A percentile compares a stretch with the other conserved stretches of the same genome.
Evolutionary conservation across 805 yeast species (phyloP).

Genomic region (Pichia rugopelliculosa): DNA sequence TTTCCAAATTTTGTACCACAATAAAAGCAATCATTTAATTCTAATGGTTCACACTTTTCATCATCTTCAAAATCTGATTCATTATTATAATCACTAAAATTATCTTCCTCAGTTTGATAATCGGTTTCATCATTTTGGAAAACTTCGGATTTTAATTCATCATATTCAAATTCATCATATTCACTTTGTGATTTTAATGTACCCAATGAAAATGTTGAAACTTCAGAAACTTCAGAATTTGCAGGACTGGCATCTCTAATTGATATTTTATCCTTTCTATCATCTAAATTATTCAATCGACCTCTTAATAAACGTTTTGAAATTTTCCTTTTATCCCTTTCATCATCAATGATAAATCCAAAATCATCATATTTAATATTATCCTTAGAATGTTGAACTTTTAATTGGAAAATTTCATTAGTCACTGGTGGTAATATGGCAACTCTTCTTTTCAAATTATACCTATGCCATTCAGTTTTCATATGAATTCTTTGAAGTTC

Average conservation of each 20-base stretch:
- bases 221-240: slow-evolving; percentile 46
- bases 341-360: slow-evolving; percentile 36
- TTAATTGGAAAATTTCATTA: slow-evolving; percentile 24
- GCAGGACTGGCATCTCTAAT: slow-evolving; percentile 43
- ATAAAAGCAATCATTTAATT: slow-evolving; percentile 41
- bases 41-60: slow-evolving; percentile 24
- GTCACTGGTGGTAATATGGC: slow-evolving; percentile 68
- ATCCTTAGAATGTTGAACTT: slow-evolving; percentile 23
- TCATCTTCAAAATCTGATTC: slow-evolving; percentile 15
- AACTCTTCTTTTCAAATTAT: slow-evolving; percentile 88
- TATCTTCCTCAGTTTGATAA: slow-evolving; percentile 12
- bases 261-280: not conserved
- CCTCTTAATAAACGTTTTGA: slow-evolving; percentile 21
- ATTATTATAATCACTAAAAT: slow-evolving; percentile 7
- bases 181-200: slow-evolving; percentile 17
- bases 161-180: slow-evolving; percentile 16
- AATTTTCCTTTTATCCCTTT: not conserved
- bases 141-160: slow-evolving; percentile 18
- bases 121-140: slow-evolving; percentile 11
- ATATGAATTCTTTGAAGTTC: slow-evolving; percentile 85
- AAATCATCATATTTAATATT: slow-evolving; percentile 37
- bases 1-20: slow-evolving; percentile 36
- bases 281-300: slow-evolving; percentile 14
- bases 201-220: slow-evolving; percentile 49
- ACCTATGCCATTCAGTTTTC: slow-evolving; percentile 98